Percentiles rank a stretch among this genome's conserved stretches.
Conservation (phyloP, 257 asterid species). For the Jacaranda mimosifolia region DNA sequence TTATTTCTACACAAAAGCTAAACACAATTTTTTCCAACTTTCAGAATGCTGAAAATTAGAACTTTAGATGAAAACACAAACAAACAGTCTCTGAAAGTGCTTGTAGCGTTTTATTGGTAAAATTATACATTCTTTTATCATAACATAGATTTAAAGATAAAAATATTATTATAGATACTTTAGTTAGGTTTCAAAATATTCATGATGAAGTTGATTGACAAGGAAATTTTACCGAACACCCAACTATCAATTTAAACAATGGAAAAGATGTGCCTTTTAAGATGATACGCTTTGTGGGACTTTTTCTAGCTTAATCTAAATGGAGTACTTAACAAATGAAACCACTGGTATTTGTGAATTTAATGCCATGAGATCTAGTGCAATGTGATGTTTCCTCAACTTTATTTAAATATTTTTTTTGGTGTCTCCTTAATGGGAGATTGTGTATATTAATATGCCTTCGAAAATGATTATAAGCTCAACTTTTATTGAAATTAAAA, state of each 20-base stretch:
- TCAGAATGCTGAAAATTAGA: too few species aligned
- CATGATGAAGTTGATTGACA: neutral
- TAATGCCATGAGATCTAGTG: conserved; percentile 17
- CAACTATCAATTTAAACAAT: neutral
- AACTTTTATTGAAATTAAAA: neutral
- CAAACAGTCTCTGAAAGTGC: too few species aligned
- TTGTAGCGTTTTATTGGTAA: too few species aligned
- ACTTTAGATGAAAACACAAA: too few species aligned
- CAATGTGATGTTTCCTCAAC: conserved; percentile 30
- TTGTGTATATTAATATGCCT: neutral
- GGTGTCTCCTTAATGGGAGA: conserved; percentile 37
- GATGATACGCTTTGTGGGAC: conserved; percentile 1
- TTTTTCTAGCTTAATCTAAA: conserved; percentile 14
- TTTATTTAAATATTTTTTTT: conserved; percentile 9
- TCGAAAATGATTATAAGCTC: conserved; percentile 21
- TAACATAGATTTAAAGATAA: too few species aligned
- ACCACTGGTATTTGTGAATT: conserved; percentile 14
- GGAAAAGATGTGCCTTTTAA: neutral
- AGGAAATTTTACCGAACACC: neutral
- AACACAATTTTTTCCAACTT: too few species aligned
- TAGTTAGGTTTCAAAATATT: neutral
- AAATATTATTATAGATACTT: too few species aligned
- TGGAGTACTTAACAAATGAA: neutral
- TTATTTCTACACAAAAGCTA: too few species aligned
- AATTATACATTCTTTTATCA: too few species aligned